Conservation (phyloP, 2,329 filamentous ascomycete species). For the Pseudocercospora crystallina region DNA sequence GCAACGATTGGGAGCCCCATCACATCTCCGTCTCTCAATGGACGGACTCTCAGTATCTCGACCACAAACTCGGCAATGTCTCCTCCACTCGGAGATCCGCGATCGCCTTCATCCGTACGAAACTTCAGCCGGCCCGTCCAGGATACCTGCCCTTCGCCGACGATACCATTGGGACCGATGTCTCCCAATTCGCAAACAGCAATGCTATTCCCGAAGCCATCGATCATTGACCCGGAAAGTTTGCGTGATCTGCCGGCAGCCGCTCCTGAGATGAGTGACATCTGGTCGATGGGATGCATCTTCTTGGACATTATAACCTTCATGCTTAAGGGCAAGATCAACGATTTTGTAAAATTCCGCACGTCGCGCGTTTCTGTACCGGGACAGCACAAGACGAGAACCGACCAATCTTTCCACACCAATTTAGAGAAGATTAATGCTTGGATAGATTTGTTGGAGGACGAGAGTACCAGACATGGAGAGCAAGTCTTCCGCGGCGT, state of each 20-base stretch:
- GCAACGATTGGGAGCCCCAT: conserved; percentile 24
- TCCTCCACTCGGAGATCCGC: conserved; percentile 14
- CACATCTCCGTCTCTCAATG: conserved; percentile 22
- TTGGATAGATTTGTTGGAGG: conserved; percentile 60
- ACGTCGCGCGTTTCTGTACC: conserved; percentile 54
- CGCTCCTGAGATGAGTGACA: conserved; percentile 54
- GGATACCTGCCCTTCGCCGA: conserved; percentile 15
- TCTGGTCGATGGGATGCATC: conserved; percentile 72
- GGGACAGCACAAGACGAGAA: conserved; percentile 20
- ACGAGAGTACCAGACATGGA: conserved; percentile 26
- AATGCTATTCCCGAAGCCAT: conserved; percentile 27
- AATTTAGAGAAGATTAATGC: conserved; percentile 67
- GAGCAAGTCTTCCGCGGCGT: conserved; percentile 40
- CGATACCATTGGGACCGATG: conserved; percentile 16
- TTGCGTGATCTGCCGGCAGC: conserved; percentile 41
- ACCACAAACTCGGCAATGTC: conserved; percentile 23
- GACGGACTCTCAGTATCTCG: conserved; percentile 27
- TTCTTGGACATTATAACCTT: conserved; percentile 71
- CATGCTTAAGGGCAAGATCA: conserved; percentile 65
- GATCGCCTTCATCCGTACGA: conserved; percentile 26
- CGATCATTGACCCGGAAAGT: conserved; percentile 43
- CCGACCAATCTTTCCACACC: conserved; percentile 70
- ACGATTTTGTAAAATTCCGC: conserved; percentile 66
- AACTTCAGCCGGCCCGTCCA: conserved; percentile 27
- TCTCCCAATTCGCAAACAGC: conserved; percentile 12